Conservation (phyloP, 306 rosid species). For the Glycine tomentella region DNA sequence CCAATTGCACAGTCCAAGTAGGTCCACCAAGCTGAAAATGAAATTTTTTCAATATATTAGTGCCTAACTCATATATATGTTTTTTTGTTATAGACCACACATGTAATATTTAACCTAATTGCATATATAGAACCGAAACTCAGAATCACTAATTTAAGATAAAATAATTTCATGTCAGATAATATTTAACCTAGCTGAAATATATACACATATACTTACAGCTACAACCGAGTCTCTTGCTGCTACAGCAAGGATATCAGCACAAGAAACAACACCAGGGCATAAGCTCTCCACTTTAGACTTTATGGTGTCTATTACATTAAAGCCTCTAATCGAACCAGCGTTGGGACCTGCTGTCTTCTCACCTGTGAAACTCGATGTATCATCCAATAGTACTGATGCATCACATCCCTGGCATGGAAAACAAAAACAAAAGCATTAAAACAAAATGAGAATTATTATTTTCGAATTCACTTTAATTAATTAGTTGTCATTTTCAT, state of each 20-base stretch:
- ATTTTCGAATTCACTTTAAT: not conserved
- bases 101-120: too few species aligned
- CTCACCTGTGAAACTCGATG: conserved; percentile 72
- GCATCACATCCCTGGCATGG: conserved; percentile 73
- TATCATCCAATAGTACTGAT: conserved; percentile 68
- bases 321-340: conserved; percentile 64
- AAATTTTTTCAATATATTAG: not conserved
- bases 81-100: too few species aligned
- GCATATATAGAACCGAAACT: not conserved
- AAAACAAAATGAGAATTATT: not conserved
- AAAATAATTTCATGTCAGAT: too few species aligned
- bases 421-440: not conserved
- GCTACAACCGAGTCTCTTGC: conserved; percentile 72
- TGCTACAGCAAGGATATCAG: conserved; percentile 69
- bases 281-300: conserved; percentile 57
- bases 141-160: too few species aligned
- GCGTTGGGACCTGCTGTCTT: conserved; percentile 61
- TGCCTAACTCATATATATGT: not conserved
- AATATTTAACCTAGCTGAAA: not conserved
- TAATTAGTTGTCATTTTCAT: conserved; percentile 11
- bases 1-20: conserved; percentile 62
- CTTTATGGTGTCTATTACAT: conserved; percentile 66
- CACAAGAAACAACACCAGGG: conserved; percentile 67
- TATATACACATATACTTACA: conserved; percentile 48
- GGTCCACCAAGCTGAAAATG: conserved; percentile 64